Evolutionary conservation across 495 filamentous ascomycete genomes (phyloP).

Genomic region (Neurospora tetraspora): DNA sequence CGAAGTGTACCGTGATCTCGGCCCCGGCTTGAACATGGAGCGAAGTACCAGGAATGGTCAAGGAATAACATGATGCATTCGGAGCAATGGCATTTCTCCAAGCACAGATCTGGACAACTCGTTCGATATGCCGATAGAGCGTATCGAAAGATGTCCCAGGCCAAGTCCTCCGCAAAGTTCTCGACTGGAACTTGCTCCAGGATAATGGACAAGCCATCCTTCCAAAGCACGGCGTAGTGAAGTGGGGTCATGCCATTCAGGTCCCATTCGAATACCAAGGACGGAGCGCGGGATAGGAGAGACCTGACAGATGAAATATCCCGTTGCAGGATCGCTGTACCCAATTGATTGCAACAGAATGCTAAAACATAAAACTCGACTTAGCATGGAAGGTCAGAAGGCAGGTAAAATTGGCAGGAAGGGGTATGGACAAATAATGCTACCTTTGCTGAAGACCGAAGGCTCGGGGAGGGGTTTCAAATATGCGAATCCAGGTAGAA

Average conservation of each 20-base stretch:
- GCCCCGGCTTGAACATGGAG: neutral
- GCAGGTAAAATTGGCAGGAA: neutral
- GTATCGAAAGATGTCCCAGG: neutral
- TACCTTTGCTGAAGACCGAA: neutral
- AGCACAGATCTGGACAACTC: rapidly evolving
- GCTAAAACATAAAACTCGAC: neutral
- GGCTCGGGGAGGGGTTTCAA: neutral
- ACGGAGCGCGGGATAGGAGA: neutral
- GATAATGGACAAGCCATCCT: neutral
- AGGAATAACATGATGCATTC: neutral
- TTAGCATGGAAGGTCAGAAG: neutral
- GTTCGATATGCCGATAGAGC: rapidly evolving
- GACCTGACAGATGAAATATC: neutral
- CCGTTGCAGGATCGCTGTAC: neutral
- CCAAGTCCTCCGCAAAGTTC: neutral
- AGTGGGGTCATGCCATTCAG: neutral
- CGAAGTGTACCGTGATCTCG: neutral
- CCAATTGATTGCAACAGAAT: neutral
- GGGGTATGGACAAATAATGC: neutral
- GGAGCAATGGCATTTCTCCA: neutral
- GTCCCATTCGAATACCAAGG: neutral
- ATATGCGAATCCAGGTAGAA: neutral
- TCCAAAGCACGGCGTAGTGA: neutral
- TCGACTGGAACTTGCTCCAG: neutral
- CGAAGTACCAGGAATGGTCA: neutral